Conservation (phyloP, 768 basidiomycete genomes). For the Tulasnella sp. region DNA sequence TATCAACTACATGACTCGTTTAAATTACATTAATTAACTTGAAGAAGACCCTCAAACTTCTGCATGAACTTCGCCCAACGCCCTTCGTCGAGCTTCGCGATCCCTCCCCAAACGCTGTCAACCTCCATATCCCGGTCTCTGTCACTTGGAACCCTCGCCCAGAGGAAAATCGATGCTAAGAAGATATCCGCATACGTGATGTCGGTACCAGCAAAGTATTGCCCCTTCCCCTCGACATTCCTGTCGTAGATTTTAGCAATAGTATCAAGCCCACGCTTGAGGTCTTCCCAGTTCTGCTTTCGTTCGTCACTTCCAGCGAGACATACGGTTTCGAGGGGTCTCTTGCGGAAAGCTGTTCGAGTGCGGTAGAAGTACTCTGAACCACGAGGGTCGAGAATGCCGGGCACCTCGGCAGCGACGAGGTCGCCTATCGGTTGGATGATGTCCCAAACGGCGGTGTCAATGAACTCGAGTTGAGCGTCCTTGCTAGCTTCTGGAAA, state of each 20-base stretch:
- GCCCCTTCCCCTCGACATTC: constrained; percentile 29
- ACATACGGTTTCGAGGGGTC: constrained; percentile 13
- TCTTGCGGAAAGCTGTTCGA: background rate
- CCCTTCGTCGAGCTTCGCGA: constrained; percentile 71
- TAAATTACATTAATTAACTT: constrained; percentile 18
- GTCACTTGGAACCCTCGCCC: constrained; percentile 75
- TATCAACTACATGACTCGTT: background rate
- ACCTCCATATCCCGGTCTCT: constrained; percentile 19
- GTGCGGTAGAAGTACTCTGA: constrained; percentile 22
- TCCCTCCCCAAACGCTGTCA: constrained; percentile 65
- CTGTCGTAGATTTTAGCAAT: constrained; percentile 28
- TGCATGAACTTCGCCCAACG: constrained; percentile 67
- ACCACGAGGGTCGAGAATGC: constrained; percentile 8
- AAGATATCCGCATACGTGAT: constrained; percentile 76
- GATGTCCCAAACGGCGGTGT: constrained; percentile 68
- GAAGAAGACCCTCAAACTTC: constrained; percentile 23
- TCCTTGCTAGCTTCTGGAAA: constrained; percentile 73
- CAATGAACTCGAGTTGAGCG: constrained; percentile 68
- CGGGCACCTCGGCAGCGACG: constrained; percentile 61
- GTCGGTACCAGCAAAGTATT: constrained; percentile 56
- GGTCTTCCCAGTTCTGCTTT: constrained; percentile 11
- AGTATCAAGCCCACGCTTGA: constrained; percentile 22
- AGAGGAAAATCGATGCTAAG: constrained; percentile 69
- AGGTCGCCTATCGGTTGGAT: constrained; percentile 68
- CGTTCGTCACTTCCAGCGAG: constrained; percentile 17